Percentiles rank a stretch among this genome's conserved stretches.
Evolutionary conservation across 768 basidiomycete species (phyloP).

Genomic region (Guyanaporus albipodus): DNA sequence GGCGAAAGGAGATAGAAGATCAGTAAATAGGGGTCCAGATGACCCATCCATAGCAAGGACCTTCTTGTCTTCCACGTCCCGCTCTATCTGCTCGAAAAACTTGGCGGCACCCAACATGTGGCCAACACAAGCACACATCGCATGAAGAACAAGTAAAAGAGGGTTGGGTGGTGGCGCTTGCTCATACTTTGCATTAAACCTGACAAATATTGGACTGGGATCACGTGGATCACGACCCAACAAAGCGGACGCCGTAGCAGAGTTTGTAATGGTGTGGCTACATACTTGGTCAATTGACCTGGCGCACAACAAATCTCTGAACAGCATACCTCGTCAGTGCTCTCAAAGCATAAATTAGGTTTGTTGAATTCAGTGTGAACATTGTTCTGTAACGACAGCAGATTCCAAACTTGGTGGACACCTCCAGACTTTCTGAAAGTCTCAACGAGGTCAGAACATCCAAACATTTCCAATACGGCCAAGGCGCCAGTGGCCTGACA

Average conservation of each 20-base stretch:
- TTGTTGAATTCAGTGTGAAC: fast-evolving
- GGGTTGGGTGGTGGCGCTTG: not conserved
- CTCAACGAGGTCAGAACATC: not conserved
- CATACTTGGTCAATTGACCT: not conserved
- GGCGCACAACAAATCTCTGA: not conserved
- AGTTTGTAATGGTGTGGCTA: not conserved
- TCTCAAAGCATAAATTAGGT: not conserved
- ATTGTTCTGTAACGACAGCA: not conserved
- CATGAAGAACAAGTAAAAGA: not conserved
- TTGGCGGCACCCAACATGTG: conserved; percentile 5
- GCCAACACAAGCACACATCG: not conserved
- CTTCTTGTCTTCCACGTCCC: no score
- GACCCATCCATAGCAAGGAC: no score
- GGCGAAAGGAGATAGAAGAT: no score
- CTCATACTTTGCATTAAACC: not conserved
- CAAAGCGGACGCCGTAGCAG: no score
- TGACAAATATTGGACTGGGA: not conserved
- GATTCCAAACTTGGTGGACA: not conserved
- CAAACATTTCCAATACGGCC: not conserved
- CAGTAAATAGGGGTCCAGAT: no score
- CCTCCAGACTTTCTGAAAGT: not conserved
- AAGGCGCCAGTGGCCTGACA: not conserved
- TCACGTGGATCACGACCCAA: no score
- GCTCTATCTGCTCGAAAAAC: conserved; percentile 1
- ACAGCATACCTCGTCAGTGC: not conserved